These are phyloP conservation scores for Mycena venus DNA, from an alignment of 768 basidiomycete species.

Conservation along the genomic window DNA sequence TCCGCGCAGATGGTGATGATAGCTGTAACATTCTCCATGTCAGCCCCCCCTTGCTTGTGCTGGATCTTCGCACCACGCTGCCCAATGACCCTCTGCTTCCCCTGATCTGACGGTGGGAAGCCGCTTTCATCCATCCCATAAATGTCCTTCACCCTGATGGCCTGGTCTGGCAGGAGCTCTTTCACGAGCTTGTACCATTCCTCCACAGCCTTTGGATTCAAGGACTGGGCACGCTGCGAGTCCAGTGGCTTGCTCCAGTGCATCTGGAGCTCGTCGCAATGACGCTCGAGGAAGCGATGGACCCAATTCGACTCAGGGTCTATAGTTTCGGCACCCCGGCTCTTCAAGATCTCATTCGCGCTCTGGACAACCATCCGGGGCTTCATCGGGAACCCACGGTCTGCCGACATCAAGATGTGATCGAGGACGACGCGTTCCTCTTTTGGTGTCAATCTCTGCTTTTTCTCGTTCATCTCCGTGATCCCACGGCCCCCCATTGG, in stretches of 20 bases:
- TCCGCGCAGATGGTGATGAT: slow-evolving; percentile 58
- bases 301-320: slow-evolving; percentile 42
- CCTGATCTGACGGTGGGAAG: slow-evolving; percentile 41
- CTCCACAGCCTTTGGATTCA: slow-evolving; percentile 45
- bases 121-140: slow-evolving; percentile 58
- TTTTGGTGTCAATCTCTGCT: slow-evolving; percentile 39
- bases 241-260: slow-evolving; percentile 50
- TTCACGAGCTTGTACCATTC: slow-evolving; percentile 51
- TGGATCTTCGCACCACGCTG: slow-evolving; percentile 43
- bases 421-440: slow-evolving; percentile 47
- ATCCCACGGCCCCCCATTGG: slow-evolving; percentile 35
- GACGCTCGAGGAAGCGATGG: slow-evolving; percentile 40
- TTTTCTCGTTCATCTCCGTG: slow-evolving; percentile 38
- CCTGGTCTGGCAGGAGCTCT: slow-evolving; percentile 33
- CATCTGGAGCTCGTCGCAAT: slow-evolving; percentile 45
- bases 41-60: slow-evolving; percentile 46
- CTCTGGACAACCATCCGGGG: slow-evolving; percentile 30
- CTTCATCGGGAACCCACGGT: slow-evolving; percentile 43
- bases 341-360: slow-evolving; percentile 43
- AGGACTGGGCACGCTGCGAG: slow-evolving; percentile 41
- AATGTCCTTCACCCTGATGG: slow-evolving; percentile 37
- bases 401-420: slow-evolving; percentile 43
- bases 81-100: slow-evolving; percentile 46
- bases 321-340: slow-evolving; percentile 34
- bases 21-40: slow-evolving; percentile 51